Base-by-base conservation (phyloP, 257 asterid genomes). In the Euphrasia confusa region DNA sequence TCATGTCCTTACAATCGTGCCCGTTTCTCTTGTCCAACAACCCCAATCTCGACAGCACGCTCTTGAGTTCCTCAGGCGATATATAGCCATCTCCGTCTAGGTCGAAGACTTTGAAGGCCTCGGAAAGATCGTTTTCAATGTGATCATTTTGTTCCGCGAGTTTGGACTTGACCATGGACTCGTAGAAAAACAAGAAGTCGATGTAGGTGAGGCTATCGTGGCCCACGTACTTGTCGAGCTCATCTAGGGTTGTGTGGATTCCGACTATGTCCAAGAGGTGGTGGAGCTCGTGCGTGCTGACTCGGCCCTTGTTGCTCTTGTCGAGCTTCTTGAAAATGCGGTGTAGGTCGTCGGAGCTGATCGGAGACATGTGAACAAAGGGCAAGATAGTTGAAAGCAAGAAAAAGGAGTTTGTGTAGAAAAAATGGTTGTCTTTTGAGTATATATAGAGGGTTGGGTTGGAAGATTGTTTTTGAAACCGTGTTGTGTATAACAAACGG, bases 91-190 rank as follows among this genome's bases (percentile, higher is more conserved):
- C 94, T 1, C 81, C 79, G 58, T 84, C 68, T 63, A 73, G 33
- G 63, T 87, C 89, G 52, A 84, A 87, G 7, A 82, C 85, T 54
- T 74, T 68, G 32, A 87, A 87, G 2, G 96, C 83, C 61, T 81
- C 49, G 0, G 26, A 0, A 7, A 87, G 80, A 7, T 83, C 89
- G 1, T 65, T 65, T n/a, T 80, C 84, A 10, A 58, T 14, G 10
- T 32, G 7, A 2, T 37, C 69, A 3, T 63, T 64, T 0, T 54
- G 17, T 42, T 64, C 76, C 0, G 58, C 58, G 2, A 69, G 35
- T 4, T 9, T 67, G 60, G 73, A 59, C 63, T 68, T 73, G 4
- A 78, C 64, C 58, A 78, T 39, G 4, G 74, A 69, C 63, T 84
- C 86, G 63, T 79, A 79, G 76, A 87, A 87, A 74, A 81, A 73